These are phyloP conservation scores for Pleodorina starrii DNA, from an alignment of 139 green algal species.

Conservation along the genomic window DNA sequence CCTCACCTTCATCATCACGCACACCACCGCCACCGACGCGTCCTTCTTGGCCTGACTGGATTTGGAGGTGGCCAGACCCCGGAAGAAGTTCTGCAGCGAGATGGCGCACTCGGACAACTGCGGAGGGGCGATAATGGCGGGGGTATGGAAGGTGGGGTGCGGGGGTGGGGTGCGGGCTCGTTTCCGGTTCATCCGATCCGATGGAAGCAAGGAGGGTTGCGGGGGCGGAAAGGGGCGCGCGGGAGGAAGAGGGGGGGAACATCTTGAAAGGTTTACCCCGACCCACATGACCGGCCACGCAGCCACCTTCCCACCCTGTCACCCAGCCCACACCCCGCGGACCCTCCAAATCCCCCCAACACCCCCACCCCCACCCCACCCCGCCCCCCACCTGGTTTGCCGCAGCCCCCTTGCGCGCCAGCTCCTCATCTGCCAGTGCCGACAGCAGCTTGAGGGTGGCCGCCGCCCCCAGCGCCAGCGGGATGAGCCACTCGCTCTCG, in stretches of 20 bases:
- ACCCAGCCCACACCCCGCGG: no score
- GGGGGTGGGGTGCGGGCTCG: background rate
- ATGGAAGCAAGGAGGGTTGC: no score
- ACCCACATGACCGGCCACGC: no score
- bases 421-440: conserved; percentile 50
- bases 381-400: conserved; percentile 40
- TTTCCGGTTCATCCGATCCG: no score
- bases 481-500: conserved; percentile 58
- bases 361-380: background rate
- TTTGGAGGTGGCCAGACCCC: conserved; percentile 37
- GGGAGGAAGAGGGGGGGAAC: no score
- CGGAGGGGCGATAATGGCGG: background rate
- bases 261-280: no score
- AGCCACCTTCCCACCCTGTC: no score
- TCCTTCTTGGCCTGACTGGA: conserved; percentile 50
- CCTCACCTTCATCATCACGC: conserved; percentile 68
- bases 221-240: no score
- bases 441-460: conserved; percentile 50
- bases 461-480: conserved; percentile 47
- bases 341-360: background rate
- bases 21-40: conserved; percentile 55
- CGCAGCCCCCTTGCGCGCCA: background rate
- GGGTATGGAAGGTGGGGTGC: background rate
- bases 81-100: conserved; percentile 59
- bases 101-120: conserved; percentile 61